A percentile compares a stretch with the other conserved stretches of the same genome.
Evolutionary conservation across 2,329 filamentous ascomycete genomes (phyloP).

Genomic region (Tolypocladium inflatum): DNA sequence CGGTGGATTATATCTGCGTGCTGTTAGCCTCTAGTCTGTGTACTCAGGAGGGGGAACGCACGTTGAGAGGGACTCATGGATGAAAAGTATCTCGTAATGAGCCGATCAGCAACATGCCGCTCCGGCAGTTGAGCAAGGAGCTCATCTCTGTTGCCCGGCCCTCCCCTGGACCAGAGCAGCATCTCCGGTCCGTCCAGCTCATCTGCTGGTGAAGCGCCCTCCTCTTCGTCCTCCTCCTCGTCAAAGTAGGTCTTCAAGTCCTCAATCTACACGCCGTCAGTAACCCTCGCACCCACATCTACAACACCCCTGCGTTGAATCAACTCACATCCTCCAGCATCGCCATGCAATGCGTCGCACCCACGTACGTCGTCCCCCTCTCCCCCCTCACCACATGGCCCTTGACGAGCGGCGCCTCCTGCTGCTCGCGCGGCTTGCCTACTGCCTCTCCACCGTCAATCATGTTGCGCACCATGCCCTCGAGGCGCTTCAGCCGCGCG

Average conservation of each 20-base stretch:
- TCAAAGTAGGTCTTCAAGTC: slow-evolving; percentile 50
- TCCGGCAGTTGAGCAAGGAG: slow-evolving; percentile 39
- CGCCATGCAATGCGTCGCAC: slow-evolving; percentile 51
- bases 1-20: slow-evolving; percentile 40
- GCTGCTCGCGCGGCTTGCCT: slow-evolving; percentile 1
- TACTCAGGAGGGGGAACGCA: slow-evolving; percentile 16
- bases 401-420: slow-evolving; percentile 12
- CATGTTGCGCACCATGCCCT: slow-evolving; percentile 48
- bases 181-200: slow-evolving; percentile 30
- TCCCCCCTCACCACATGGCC: slow-evolving; percentile 35
- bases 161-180: slow-evolving; percentile 29
- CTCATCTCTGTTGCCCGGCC: slow-evolving; percentile 32
- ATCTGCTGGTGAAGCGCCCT: slow-evolving; percentile 20
- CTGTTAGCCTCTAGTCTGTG: slow-evolving; percentile 2
- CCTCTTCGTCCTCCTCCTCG: slow-evolving; percentile 28
- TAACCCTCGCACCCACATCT: neutral
- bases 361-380: slow-evolving; percentile 41
- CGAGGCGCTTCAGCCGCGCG: slow-evolving; percentile 42
- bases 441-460: slow-evolving; percentile 28
- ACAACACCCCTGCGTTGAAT: too few relatives aligned
- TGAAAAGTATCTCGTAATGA: slow-evolving; percentile 44
- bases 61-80: slow-evolving; percentile 42
- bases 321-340: slow-evolving; percentile 48
- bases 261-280: slow-evolving; percentile 36
- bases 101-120: slow-evolving; percentile 34